These are phyloP conservation scores for Lotmaria passim DNA, from an alignment of 208 protist genomes.

Conservation along the genomic window DNA sequence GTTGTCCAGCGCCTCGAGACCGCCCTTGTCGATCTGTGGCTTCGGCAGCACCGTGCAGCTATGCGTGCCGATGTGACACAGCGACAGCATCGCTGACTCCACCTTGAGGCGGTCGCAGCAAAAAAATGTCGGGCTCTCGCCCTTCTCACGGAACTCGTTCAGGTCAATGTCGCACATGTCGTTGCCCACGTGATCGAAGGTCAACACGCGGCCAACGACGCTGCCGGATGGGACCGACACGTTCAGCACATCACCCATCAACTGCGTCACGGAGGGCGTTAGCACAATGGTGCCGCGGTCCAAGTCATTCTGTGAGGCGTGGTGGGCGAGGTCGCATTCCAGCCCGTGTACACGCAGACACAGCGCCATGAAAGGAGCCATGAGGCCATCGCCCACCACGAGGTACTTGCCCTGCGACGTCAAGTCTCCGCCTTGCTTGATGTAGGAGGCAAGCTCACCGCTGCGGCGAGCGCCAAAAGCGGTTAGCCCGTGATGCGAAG, in stretches of 20 bases:
- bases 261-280: constrained; percentile 90
- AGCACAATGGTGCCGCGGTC: constrained; percentile 90
- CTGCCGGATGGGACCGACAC: constrained; percentile 90
- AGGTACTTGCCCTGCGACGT: constrained; percentile 78
- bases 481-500: constrained; percentile 47
- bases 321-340: constrained; percentile 86
- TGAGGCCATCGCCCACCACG: constrained; percentile 90
- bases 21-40: constrained; percentile 75
- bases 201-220: constrained; percentile 87
- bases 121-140: constrained; percentile 94
- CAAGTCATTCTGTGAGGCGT: constrained; percentile 61
- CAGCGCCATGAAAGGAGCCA: constrained; percentile 93
- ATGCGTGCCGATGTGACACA: constrained; percentile 84
- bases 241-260: constrained; percentile 92
- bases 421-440: constrained; percentile 54
- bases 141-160: constrained; percentile 92
- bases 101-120: constrained; percentile 91
- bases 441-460: constrained; percentile 55
- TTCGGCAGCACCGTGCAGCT: constrained; percentile 86
- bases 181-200: constrained; percentile 93
- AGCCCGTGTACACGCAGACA: constrained; percentile 90
- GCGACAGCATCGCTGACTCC: constrained; percentile 79
- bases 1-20: constrained; percentile 78
- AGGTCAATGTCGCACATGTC: constrained; percentile 93
- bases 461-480: constrained; percentile 63